A percentile compares a stretch with the other conserved stretches of the same genome.
Conservation (phyloP, 352 stramenopile genomes). For the Phytopythium boreale region DNA sequence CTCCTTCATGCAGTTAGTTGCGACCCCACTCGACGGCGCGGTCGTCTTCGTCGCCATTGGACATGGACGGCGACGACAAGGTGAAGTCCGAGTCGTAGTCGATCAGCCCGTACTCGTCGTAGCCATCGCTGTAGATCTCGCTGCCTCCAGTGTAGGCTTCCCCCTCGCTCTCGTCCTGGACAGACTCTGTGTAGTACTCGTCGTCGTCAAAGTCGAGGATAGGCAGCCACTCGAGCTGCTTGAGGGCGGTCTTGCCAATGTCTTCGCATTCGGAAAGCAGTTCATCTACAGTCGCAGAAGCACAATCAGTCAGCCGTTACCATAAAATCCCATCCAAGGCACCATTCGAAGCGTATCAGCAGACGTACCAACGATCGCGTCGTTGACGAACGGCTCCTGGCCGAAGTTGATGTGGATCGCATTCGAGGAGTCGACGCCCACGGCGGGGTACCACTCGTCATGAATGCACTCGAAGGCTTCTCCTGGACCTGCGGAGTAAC, state of each 20-base stretch:
- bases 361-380: conserved; percentile 18
- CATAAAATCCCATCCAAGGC: background rate
- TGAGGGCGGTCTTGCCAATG: conserved; percentile 19
- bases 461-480: conserved; percentile 24
- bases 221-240: conserved; percentile 26
- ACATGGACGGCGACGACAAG: background rate
- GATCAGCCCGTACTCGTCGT: conserved; percentile 15
- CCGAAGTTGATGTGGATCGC: conserved; percentile 32
- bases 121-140: conserved; percentile 23
- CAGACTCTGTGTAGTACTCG: conserved; percentile 7
- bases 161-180: conserved; percentile 17
- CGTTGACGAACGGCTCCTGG: conserved; percentile 29
- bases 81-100: conserved; percentile 10
- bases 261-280: conserved; percentile 21
- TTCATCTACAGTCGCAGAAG: conserved; percentile 10
- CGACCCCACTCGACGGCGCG: background rate
- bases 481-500: background rate
- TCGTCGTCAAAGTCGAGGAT: conserved; percentile 34
- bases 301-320: background rate
- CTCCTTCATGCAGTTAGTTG: background rate
- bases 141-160: background rate
- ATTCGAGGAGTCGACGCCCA: conserved; percentile 26
- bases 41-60: background rate
- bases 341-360: background rate
- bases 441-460: conserved; percentile 28